Conservation (phyloP, 2,329 filamentous ascomycete genomes). For the Mycocentrospora acerina region DNA sequence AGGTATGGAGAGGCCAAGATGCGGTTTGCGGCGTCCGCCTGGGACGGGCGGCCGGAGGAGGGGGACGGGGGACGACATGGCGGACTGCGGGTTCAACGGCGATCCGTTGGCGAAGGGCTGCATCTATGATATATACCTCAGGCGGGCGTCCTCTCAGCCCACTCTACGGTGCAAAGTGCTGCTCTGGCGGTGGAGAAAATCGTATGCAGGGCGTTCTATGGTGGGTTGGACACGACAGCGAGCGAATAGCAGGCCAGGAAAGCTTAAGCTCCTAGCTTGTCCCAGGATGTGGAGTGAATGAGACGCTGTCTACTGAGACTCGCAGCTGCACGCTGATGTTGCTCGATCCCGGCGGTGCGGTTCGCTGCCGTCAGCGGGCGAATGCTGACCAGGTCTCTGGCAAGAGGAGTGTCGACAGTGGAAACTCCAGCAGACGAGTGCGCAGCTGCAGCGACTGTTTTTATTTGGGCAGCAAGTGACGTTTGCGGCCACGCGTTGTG, state of each 20-base stretch:
- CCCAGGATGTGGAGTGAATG: slow-evolving; percentile 9
- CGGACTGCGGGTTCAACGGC: slow-evolving; percentile 35
- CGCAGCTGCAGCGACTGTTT: slow-evolving; percentile 8
- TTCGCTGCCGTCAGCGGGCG: slow-evolving; percentile 34
- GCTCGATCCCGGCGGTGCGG: slow-evolving; percentile 30
- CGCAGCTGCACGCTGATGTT: slow-evolving; percentile 25
- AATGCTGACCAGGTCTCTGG: slow-evolving; percentile 26
- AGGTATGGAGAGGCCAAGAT: slow-evolving; percentile 86
- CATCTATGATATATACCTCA: slow-evolving; percentile 20
- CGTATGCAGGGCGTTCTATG: too few species aligned
- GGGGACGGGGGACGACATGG: slow-evolving; percentile 75
- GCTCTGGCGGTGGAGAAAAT: slow-evolving; percentile 8
- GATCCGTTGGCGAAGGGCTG: slow-evolving; percentile 25
- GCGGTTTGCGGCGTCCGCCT: slow-evolving; percentile 65
- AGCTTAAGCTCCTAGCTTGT: slow-evolving; percentile 5
- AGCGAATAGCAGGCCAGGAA: slow-evolving; percentile 6
- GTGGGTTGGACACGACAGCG: too few species aligned
- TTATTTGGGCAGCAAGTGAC: slow-evolving; percentile 26
- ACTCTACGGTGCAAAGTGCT: slow-evolving; percentile 1
- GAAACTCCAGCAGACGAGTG: slow-evolving; percentile 1
- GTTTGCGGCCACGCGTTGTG: slow-evolving; percentile 29
- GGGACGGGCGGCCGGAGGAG: slow-evolving; percentile 82
- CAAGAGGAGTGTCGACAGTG: slow-evolving; percentile 1
- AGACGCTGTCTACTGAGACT: slow-evolving; percentile 16
- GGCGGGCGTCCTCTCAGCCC: slow-evolving; percentile 4